A percentile compares a stretch with the other conserved stretches of the same genome.
Evolutionary conservation across 345 rosid species (phyloP).

Genomic region (Brassica napus): DNA sequence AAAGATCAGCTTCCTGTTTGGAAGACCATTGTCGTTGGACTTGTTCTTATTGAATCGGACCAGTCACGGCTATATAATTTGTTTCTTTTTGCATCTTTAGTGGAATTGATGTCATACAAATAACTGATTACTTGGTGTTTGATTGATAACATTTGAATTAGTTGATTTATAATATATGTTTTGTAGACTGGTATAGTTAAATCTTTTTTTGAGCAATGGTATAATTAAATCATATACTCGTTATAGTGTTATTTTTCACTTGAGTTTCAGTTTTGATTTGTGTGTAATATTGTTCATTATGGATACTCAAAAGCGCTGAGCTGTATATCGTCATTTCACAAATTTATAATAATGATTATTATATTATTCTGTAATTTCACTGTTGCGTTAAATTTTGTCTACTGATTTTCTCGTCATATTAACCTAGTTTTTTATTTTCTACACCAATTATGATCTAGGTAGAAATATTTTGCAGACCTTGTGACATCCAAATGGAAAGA

Average conservation of each 20-base stretch:
- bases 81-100: conserved; percentile 1
- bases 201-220: too few relatives aligned
- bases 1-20: conserved; percentile 26
- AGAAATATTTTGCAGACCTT: neutral
- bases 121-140: conserved; percentile 15
- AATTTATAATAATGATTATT: too few relatives aligned
- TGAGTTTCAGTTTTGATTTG: too few relatives aligned
- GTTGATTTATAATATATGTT: neutral
- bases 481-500: conserved; percentile 15
- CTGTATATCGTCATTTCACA: too few relatives aligned
- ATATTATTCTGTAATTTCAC: too few relatives aligned
- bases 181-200: too few relatives aligned
- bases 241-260: too few relatives aligned
- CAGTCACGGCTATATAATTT: conserved; percentile 3
- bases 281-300: too few relatives aligned
- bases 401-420: neutral
- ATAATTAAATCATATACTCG: too few relatives aligned
- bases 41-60: conserved; percentile 32
- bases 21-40: conserved; percentile 12
- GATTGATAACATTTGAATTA: conserved; percentile 19
- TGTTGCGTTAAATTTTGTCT: too few relatives aligned
- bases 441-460: neutral
- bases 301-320: too few relatives aligned
- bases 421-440: neutral
- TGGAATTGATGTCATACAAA: neutral